These are phyloP conservation scores for Endocladia muricata DNA, from an alignment of 31 red algal genomes.

Conservation along the genomic window DNA sequence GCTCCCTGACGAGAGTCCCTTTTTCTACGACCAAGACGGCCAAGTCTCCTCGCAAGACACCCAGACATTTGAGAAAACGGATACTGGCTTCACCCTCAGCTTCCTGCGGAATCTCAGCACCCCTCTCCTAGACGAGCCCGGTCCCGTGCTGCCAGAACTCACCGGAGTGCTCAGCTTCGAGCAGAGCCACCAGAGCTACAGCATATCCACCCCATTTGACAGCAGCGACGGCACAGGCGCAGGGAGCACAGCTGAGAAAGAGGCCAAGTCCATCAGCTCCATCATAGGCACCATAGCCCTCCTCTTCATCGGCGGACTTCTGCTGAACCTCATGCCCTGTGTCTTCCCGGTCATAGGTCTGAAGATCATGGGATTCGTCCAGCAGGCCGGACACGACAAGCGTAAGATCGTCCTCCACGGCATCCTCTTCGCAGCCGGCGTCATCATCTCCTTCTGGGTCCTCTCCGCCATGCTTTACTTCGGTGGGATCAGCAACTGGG, in stretches of 20 bases:
- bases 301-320: constrained; percentile 8
- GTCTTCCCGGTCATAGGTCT: constrained; percentile 28
- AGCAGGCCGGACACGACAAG: not conserved
- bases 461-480: constrained; percentile 11
- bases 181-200: too few species aligned
- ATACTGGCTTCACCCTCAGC: too few species aligned
- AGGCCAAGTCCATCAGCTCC: not conserved
- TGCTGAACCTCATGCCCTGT: constrained; percentile 34
- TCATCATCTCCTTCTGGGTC: constrained; percentile 10
- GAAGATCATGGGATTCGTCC: constrained; percentile 30
- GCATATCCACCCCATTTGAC: too few species aligned
- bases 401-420: constrained; percentile 6
- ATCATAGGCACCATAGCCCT: not conserved
- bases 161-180: too few species aligned
- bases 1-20: too few species aligned
- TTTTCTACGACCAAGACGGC: too few species aligned
- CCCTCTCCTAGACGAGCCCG: not conserved
- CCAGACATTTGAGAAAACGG: too few species aligned
- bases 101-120: not conserved
- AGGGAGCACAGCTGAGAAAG: too few species aligned
- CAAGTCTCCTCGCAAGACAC: too few species aligned
- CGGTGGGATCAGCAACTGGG: constrained; percentile 6
- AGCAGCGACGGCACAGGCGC: too few species aligned
- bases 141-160: not conserved
- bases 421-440: constrained; percentile 7